Conservation (phyloP, 495 filamentous ascomycete species). For the Penicillium macrosclerotiorum region DNA sequence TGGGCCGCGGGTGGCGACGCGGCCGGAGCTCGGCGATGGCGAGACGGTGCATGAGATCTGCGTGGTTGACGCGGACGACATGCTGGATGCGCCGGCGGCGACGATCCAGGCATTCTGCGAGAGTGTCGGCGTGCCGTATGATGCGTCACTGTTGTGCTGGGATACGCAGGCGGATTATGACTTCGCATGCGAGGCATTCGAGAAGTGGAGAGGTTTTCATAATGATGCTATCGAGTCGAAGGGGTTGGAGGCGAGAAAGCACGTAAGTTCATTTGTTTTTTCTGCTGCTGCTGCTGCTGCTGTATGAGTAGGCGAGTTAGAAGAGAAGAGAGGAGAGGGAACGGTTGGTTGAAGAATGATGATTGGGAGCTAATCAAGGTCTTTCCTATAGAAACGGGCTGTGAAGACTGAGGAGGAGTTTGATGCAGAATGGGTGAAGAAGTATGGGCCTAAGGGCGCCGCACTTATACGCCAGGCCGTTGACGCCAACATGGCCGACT, state of each 20-base stretch:
- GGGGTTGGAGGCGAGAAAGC: constrained; percentile 63
- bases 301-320: too few species aligned
- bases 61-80: constrained; percentile 91
- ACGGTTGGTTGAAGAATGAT: too few species aligned
- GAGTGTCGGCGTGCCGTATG: constrained; percentile 71
- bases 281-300: too few species aligned
- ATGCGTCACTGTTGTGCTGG: constrained; percentile 77
- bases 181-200: constrained; percentile 67
- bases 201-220: constrained; percentile 97
- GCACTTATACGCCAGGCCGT: constrained; percentile 74
- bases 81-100: constrained; percentile 75
- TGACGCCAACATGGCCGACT: constrained; percentile 76
- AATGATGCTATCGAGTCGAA: constrained; percentile 85
- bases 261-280: constrained; percentile 72
- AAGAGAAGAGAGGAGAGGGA: too few species aligned
- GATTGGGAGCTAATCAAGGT: constrained; percentile 11
- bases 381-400: constrained; percentile 51
- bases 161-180: constrained; percentile 65
- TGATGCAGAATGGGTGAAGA: constrained; percentile 75
- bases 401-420: constrained; percentile 66
- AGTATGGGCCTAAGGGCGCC: constrained; percentile 75
- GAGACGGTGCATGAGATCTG: constrained; percentile 60
- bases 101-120: constrained; percentile 76
- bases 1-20: constrained; percentile 56
- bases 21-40: constrained; percentile 26